phyloP scores from a whole-genome alignment of 2,329 filamentous ascomycete genomes.

The Pseudogymnoascus sp. region DNA sequence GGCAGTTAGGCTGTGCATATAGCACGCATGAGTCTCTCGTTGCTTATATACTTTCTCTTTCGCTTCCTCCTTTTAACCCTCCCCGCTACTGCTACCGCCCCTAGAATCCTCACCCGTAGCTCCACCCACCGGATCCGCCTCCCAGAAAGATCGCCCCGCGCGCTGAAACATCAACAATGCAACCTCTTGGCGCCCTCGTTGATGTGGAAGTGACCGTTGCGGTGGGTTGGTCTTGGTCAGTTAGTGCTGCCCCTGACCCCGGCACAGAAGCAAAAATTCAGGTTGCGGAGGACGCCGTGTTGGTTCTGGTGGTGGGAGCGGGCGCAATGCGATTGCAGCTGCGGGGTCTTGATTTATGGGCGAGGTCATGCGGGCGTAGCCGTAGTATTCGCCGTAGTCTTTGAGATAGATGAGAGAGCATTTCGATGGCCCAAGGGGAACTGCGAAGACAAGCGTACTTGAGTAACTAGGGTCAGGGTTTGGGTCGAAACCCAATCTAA shows the following conservation, averaged over 20 bases:
- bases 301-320: not conserved
- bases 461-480: too few species aligned
- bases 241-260: constrained; percentile 38
- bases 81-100: too few species aligned
- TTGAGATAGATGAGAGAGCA: constrained; percentile 98
- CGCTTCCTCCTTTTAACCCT: too few species aligned
- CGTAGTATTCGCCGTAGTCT: constrained; percentile 95
- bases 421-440: too few species aligned
- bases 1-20: too few species aligned
- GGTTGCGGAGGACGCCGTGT: not conserved
- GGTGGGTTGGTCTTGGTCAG: constrained; percentile 61
- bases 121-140: constrained; percentile 57
- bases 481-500: too few species aligned
- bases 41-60: too few species aligned
- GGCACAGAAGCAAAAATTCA: not conserved
- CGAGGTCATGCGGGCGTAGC: constrained; percentile 85
- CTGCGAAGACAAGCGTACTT: too few species aligned
- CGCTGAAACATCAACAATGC: constrained; percentile 85
- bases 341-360: constrained; percentile 70
- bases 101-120: constrained; percentile 40
- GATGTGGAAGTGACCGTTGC: constrained; percentile 74
- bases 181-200: constrained; percentile 68
- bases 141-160: constrained; percentile 98
- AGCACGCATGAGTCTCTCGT: too few species aligned
- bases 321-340: constrained; percentile 62